Conservation (phyloP, 2,329 filamentous ascomycete genomes). For the Neonectria neomacrospora region DNA sequence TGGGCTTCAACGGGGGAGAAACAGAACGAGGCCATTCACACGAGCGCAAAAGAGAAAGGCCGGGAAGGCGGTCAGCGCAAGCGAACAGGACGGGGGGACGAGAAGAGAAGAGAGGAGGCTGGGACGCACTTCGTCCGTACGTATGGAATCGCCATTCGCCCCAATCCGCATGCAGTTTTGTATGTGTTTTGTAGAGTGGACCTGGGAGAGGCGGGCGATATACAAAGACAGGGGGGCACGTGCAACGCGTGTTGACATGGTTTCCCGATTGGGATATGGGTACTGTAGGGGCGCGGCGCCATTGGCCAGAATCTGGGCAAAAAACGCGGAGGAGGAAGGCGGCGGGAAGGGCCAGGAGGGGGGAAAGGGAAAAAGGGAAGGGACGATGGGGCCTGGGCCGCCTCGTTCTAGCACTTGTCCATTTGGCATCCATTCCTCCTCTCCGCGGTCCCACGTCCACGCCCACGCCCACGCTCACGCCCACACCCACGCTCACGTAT, state of each 20-base stretch:
- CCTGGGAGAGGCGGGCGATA: constrained; percentile 29
- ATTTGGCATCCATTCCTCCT: constrained; percentile 44
- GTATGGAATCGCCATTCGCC: constrained; percentile 24
- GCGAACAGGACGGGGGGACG: constrained; percentile 13
- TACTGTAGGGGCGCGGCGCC: constrained; percentile 45
- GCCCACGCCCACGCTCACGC: constrained; percentile 32
- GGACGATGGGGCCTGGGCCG: constrained; percentile 41
- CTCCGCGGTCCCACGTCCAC: constrained; percentile 34
- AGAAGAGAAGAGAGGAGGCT: constrained; percentile 24
- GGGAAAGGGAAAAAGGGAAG: constrained; percentile 35
- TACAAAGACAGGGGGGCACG: constrained; percentile 40
- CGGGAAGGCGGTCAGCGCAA: constrained; percentile 26
- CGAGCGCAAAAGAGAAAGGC: constrained; percentile 5
- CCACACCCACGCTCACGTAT: constrained; percentile 31
- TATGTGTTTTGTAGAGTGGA: constrained; percentile 28
- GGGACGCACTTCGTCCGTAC: constrained; percentile 23
- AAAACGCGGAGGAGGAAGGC: constrained; percentile 43
- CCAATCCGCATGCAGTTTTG: constrained; percentile 26
- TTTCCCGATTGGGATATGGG: constrained; percentile 48
- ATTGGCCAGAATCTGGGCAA: constrained; percentile 45
- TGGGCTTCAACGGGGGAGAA: constrained; percentile 6
- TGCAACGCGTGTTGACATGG: constrained; percentile 51
- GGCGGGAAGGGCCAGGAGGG: constrained; percentile 30
- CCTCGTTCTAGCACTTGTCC: constrained; percentile 44
- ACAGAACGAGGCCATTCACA: background rate